Evolutionary conservation across 768 basidiomycete genomes (phyloP).

Genomic region (Paxillus involutus): DNA sequence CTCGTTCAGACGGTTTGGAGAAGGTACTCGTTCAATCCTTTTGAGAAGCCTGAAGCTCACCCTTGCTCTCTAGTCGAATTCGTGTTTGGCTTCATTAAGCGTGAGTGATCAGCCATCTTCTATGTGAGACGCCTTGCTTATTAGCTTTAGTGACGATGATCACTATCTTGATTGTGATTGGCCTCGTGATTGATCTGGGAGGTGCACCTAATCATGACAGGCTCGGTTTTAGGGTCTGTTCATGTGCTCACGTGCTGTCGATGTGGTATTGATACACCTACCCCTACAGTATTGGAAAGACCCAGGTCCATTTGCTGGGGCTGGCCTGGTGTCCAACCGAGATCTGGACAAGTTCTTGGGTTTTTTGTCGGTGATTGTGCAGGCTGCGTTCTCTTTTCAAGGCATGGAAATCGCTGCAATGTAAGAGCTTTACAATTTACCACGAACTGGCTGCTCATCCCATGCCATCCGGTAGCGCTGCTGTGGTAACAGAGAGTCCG

Average conservation of each 20-base stretch:
- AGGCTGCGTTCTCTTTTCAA: too few relatives aligned
- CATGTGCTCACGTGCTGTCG: background rate
- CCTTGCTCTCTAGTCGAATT: conserved; percentile 51
- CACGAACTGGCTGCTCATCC: too few relatives aligned
- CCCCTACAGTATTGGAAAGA: conserved; percentile 61
- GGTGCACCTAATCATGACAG: conserved; percentile 70
- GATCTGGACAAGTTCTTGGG: conserved; percentile 43
- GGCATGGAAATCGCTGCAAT: too few relatives aligned
- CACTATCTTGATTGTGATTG: conserved; percentile 56
- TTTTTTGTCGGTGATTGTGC: conserved; percentile 42
- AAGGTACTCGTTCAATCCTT: conserved; percentile 38
- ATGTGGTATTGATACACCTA: background rate
- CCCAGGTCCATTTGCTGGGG: conserved; percentile 50
- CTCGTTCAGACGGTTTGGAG: conserved; percentile 54
- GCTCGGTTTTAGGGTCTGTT: conserved; percentile 62
- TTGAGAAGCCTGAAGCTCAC: background rate
- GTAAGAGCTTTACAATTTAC: too few relatives aligned
- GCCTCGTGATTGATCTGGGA: conserved; percentile 73
- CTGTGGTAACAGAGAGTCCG: conserved; percentile 76
- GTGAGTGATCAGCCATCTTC: conserved; percentile 33
- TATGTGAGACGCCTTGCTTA: background rate
- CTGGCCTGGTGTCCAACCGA: conserved; percentile 29
- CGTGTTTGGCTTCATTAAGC: conserved; percentile 62
- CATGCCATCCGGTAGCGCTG: conserved; percentile 46
- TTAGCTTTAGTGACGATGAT: conserved; percentile 53